Base-by-base conservation (phyloP, 1,284 basidiomycete genomes). In the Ustilago trichophora region DNA sequence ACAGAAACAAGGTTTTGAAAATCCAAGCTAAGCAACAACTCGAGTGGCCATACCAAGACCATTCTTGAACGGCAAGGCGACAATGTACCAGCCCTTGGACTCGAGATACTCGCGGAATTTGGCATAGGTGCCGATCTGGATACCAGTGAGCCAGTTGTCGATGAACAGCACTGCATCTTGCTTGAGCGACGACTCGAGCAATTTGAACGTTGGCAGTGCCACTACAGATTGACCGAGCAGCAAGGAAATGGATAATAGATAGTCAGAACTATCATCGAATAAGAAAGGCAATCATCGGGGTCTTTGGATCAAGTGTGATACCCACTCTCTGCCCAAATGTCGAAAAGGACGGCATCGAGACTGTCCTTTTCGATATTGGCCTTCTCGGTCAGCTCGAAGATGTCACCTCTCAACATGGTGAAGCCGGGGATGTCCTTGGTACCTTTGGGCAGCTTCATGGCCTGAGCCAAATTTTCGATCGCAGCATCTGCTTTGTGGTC, bases 321-420 rank as follows among this genome's bases (percentile, higher is more conserved):
- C 60, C 53, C 18, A 64, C 60, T 34, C 18, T 65, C 62, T 2
- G 62, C 62, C 62, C 62, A 65, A 24, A 65, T 65, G n/a, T 65
- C 62, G 12, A 65, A 65, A 31, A 65, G 55, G 46, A 58, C 62
- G 12, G 62, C 62, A 29, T 65, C 55, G 12, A 65, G 41, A n/a
- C 54, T 53, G 37, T 51, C 13, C 3, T 22, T 9, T 21, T 45
- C 54, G 27, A 65, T 58, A 15, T 58, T 42, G 45, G 54, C 55
- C 12, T 45, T 45, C 15, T 33, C 24, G 12, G 53, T 54, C 37
- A 48, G 41, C 22, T 54, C 54, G n/a, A 58, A 50, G 27, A 65
- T 65, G 29, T 65, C 62, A 27, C 62, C 62, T 18, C 27, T 44
- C 32, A 65, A 26, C 54, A 65, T 41, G 4, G 45, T 65, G 33